A percentile compares a stretch with the other conserved stretches of the same genome.
phyloP scores from a whole-genome alignment of 2,329 filamentous ascomycete genomes.

The Amesomyces nigricolor region DNA sequence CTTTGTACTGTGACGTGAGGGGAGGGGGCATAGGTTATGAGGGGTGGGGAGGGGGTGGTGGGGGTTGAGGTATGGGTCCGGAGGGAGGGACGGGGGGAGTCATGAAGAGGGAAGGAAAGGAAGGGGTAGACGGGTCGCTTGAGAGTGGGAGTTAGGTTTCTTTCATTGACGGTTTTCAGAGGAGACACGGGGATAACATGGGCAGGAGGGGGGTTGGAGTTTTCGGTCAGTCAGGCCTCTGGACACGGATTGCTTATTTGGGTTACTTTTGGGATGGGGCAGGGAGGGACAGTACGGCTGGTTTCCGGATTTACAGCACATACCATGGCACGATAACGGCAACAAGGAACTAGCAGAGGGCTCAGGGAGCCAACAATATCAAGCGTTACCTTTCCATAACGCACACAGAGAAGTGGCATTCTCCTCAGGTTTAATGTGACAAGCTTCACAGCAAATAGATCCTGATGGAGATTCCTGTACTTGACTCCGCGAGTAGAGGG shows the following conservation, averaged over 20 bases:
- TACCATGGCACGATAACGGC: no score
- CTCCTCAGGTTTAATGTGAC: background rate
- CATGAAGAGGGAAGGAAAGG: background rate
- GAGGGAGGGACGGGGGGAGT: background rate
- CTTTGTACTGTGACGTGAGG: conserved; percentile 66
- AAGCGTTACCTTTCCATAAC: no score
- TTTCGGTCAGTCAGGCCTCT: background rate
- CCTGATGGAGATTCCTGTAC: background rate
- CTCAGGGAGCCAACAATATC: no score
- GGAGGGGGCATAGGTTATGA: no score
- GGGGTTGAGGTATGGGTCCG: background rate
- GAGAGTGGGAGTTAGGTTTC: background rate
- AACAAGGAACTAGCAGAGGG: no score
- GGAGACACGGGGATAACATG: no score
- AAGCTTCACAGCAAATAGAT: background rate
- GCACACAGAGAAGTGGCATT: no score
- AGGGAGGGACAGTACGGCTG: no score
- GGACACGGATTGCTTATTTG: no score
- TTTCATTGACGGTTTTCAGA: background rate
- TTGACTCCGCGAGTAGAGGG: background rate
- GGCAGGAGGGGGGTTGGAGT: background rate
- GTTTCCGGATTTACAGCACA: no score
- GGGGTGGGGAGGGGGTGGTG: background rate
- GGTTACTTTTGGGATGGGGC: no score
- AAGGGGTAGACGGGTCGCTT: background rate